A percentile compares a stretch with the other conserved stretches of the same genome.
Conservation (phyloP, 805 yeast genomes). For the Metschnikowia similis region DNA sequence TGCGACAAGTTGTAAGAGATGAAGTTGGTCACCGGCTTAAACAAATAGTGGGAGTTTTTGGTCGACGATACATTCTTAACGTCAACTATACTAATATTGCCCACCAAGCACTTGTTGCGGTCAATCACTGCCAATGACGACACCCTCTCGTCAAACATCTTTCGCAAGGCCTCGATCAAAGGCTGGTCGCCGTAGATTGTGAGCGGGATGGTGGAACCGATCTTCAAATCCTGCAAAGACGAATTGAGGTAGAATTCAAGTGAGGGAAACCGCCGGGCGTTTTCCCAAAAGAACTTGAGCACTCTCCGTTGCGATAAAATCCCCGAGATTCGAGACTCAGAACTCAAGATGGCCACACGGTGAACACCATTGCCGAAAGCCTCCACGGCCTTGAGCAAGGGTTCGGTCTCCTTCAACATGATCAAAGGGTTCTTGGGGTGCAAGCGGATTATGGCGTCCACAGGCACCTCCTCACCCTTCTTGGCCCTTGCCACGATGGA, state of each 20-base stretch:
- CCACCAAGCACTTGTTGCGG: slow-evolving; percentile 66
- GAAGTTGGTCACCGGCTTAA: slow-evolving; percentile 82
- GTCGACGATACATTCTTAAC: slow-evolving; percentile 84
- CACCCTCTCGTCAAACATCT: slow-evolving; percentile 80
- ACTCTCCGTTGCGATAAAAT: slow-evolving; percentile 87
- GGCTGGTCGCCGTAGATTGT: slow-evolving; percentile 84
- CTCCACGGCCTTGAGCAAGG: slow-evolving; percentile 72
- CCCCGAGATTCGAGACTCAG: slow-evolving; percentile 53
- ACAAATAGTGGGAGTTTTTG: slow-evolving; percentile 78
- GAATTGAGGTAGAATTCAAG: slow-evolving; percentile 71
- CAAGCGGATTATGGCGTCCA: slow-evolving; percentile 76
- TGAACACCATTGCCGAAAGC: slow-evolving; percentile 94
- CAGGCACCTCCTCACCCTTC: slow-evolving; percentile 86
- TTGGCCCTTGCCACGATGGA: slow-evolving; percentile 59
- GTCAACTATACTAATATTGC: slow-evolving; percentile 93
- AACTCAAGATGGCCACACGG: slow-evolving; percentile 75
- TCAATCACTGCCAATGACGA: slow-evolving; percentile 93
- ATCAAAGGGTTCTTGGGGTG: slow-evolving; percentile 87
- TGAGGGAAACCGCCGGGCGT: slow-evolving; percentile 79
- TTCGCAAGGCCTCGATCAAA: slow-evolving; percentile 78
- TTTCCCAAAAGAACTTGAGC: slow-evolving; percentile 84
- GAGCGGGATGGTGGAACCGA: slow-evolving; percentile 69
- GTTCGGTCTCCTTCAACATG: slow-evolving; percentile 65
- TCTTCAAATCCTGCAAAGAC: slow-evolving; percentile 64
- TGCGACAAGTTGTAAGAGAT: slow-evolving; percentile 79